These are phyloP conservation scores for Sporothrix pseudoabietina DNA, from an alignment of 2,329 filamentous ascomycete species.

Conservation along the genomic window DNA sequence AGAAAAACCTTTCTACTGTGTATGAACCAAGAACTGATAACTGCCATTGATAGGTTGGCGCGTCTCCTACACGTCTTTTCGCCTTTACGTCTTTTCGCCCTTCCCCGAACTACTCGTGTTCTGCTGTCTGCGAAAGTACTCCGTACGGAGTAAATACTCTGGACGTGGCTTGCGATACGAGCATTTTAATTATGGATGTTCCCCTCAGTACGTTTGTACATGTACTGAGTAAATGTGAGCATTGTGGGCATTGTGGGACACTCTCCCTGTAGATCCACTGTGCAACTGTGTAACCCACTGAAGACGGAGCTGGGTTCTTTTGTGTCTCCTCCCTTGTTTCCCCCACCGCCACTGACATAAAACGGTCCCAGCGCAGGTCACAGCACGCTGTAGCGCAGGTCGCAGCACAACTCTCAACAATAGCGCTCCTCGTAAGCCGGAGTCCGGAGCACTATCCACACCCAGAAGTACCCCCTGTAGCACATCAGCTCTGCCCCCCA, in stretches of 20 bases:
- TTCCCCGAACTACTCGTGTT: not conserved
- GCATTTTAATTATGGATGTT: not conserved
- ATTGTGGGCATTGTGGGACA: not conserved
- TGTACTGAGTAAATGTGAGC: slow-evolving; percentile 9
- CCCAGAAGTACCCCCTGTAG: not conserved
- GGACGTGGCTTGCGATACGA: not conserved
- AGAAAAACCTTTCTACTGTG: slow-evolving; percentile 1
- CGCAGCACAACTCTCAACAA: slow-evolving; percentile 3
- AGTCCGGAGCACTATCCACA: not conserved
- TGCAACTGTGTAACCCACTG: slow-evolving; percentile 7
- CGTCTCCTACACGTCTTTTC: not conserved
- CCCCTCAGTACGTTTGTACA: not conserved
- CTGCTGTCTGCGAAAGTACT: not conserved
- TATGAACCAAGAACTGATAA: not conserved
- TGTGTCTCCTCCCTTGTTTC: not conserved
- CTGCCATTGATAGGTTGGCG: slow-evolving; percentile 4
- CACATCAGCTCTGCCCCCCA: slow-evolving; percentile 8
- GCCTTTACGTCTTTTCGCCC: not conserved
- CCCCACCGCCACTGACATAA: slow-evolving; percentile 11
- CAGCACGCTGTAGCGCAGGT: slow-evolving; percentile 27
- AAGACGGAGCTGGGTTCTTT: too few relatives aligned
- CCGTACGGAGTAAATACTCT: too few relatives aligned
- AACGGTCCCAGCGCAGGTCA: slow-evolving; percentile 13
- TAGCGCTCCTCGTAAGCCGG: not conserved
- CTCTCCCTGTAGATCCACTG: not conserved